A percentile compares a stretch with the other conserved stretches of the same genome.
phyloP scores from a whole-genome alignment of 306 rosid species.

The Cucurbita maxima region DNA sequence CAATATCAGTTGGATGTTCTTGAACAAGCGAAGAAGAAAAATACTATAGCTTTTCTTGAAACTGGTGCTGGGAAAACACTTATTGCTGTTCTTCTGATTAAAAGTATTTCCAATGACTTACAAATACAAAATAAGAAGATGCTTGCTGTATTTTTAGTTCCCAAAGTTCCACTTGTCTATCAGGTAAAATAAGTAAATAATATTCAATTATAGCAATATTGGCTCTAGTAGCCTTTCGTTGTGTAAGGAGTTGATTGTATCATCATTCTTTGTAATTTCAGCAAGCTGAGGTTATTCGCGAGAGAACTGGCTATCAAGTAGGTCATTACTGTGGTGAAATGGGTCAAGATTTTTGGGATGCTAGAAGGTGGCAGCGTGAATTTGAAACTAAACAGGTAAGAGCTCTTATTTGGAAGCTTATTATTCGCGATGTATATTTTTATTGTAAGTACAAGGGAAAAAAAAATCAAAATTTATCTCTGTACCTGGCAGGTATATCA shows the following conservation, averaged over 20 bases:
- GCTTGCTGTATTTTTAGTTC: constrained; percentile 90
- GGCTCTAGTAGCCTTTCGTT: not conserved
- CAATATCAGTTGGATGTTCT: constrained; percentile 96
- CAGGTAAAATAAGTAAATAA: constrained; percentile 36
- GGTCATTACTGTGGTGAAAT: constrained; percentile 98
- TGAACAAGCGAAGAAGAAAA: constrained; percentile 77
- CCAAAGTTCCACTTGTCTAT: constrained; percentile 94
- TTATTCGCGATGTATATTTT: not conserved
- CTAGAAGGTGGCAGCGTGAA: constrained; percentile 94
- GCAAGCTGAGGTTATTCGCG: constrained; percentile 99
- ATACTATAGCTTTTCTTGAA: constrained; percentile 93
- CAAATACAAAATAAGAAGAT: constrained; percentile 51
- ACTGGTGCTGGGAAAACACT: constrained; percentile 99
- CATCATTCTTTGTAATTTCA: constrained; percentile 25
- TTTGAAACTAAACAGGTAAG: constrained; percentile 70
- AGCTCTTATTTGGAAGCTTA: constrained; percentile 7
- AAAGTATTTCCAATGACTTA: constrained; percentile 46
- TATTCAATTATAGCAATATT: not conserved
- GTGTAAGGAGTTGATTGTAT: not conserved
- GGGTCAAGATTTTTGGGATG: constrained; percentile 99
- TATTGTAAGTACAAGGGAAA: not conserved
- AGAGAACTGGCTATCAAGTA: constrained; percentile 85
- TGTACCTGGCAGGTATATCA: not conserved
- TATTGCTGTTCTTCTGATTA: constrained; percentile 87
- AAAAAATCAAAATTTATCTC: not conserved